Evolutionary conservation across 768 basidiomycete species (phyloP), one percentile per base, ranked within the genome.

Genomic region (Pisolithus orientalis): DNA sequence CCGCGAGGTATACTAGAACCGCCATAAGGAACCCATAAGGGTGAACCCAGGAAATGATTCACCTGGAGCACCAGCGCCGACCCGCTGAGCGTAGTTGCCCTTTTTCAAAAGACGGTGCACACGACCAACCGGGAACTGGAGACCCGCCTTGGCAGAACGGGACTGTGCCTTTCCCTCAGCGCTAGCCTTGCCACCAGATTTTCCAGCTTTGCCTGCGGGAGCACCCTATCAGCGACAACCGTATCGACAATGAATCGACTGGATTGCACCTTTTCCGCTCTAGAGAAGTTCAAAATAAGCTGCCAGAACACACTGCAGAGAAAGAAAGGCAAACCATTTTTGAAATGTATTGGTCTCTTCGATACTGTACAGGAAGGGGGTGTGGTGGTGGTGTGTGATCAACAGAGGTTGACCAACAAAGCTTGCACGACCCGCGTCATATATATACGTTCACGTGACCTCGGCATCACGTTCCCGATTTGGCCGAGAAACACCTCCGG

Each of bases 91-190:
- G 58, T 90, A 92, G 76, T 92, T 91, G 50, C 90, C 90, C 70
- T 80, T 82, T 78, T 90, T 90, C 70, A 92, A 69, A 40, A 90
- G 81, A 80, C 88, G 84, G 74, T 90, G 90, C 55, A 92, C 83
- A 86, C 90, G 90, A 78, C 90, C 90, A 60, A 93, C 90, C 50
- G 90, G 90, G 76, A 93, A 89, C 67, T 87, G 84, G 51, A 87
- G 80, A 60, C 85, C 85, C 11, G 85, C 85, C 63, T 85, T 86
- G 50, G 84, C 76, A 24, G 85, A 87, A 49, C 85, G 82, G 13
- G 85, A 87, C 60, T 82, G 80, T 4, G 83, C 71, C 63, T 86
- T 86, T 29, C 68, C 71, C 55, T 73, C 74, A 47, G 72, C 56
- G 27, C 65, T 62, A 28, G 80, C 71, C 59, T 80, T 82, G 57